Base-by-base conservation (phyloP, 2,329 filamentous ascomycete species). In the Penicillium sp. region DNA sequence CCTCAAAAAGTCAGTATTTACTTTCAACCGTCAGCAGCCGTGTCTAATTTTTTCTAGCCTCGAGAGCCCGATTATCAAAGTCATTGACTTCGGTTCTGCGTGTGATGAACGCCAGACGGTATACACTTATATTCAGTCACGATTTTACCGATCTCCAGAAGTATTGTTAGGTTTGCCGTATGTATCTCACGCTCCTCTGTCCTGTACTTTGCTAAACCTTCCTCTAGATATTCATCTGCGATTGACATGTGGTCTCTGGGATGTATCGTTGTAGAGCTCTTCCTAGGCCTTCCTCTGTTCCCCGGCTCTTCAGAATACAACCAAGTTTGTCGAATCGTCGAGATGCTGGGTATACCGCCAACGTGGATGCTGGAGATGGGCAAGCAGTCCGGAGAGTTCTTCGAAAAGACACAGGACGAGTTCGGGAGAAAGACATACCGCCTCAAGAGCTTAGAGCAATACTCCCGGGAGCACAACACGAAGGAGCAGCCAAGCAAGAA, bases 231-330 rank as follows among this genome's bases (percentile, higher is more conserved):
- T 73, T 97, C 94, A 13, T 97, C 94, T 4, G 94, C 94, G 40
- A 99, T 99, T 68, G 94, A 99, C 70, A 99, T 99, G 93, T 99
- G 94, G 94, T 99, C 94, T 4, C 79, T 99, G 41, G 94, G 94
- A 50, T 99, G 94, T 74, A 99, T 99, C 63, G 93, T 99, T 14
- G 94, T 99, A 23, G 94, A 99, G 74, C 81, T 99, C 16, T 99
- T 99, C 79, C 81, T 99, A 1, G 94, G 94, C 42, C 80, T 99
- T 46, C 94, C 94, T 1, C 76, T 99, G 2, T 99, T 99, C 74
- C 94, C 94, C 7, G 94, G 94, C 27, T 97, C 93, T 0, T 99
- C 94, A 2, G 94, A 99, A 74, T 99, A 99, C 75, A 99, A 99
- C 66, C 94, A 99, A 73, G 92, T 99, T 16, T 93, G 93, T 27